Evolutionary conservation across 768 basidiomycete species (phyloP).

Genomic region (Amanita pseudoporphyria): DNA sequence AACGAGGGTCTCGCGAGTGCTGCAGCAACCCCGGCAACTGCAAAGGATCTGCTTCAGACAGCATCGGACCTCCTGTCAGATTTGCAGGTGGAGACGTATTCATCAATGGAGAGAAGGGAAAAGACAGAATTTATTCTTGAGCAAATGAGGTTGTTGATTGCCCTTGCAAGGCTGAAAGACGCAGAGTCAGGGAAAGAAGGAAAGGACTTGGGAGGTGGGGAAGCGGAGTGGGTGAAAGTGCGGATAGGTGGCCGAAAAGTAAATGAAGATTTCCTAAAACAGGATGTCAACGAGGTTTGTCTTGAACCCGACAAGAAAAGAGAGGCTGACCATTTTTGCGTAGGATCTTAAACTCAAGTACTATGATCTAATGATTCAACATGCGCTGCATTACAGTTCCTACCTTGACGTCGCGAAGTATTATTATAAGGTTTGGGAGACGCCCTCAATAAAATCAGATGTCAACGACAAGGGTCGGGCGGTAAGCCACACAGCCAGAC

Average conservation of each 20-base stretch:
- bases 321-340: constrained; percentile 3
- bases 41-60: constrained; percentile 68
- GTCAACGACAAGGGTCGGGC: constrained; percentile 56
- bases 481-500: constrained; percentile 28
- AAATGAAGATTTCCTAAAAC: constrained; percentile 87
- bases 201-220: constrained; percentile 63
- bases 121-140: constrained; percentile 98
- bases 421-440: constrained; percentile 97
- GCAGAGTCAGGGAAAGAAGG: constrained; percentile 51
- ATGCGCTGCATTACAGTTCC: constrained; percentile 72
- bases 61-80: constrained; percentile 92
- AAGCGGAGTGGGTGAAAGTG: constrained; percentile 89
- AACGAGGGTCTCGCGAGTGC: constrained; percentile 62
- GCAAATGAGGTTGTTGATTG: constrained; percentile 87
- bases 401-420: constrained; percentile 94
- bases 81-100: constrained; percentile 97
- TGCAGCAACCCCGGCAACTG: constrained; percentile 28
- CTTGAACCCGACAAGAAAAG: neutral
- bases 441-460: constrained; percentile 87
- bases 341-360: constrained; percentile 95
- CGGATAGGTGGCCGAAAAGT: constrained; percentile 89
- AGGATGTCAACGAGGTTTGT: constrained; percentile 75
- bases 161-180: constrained; percentile 71
- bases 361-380: constrained; percentile 95
- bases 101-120: constrained; percentile 94